Evolutionary conservation across 345 rosid genomes (phyloP).

Genomic region (Excoecaria cochinchinensis): DNA sequence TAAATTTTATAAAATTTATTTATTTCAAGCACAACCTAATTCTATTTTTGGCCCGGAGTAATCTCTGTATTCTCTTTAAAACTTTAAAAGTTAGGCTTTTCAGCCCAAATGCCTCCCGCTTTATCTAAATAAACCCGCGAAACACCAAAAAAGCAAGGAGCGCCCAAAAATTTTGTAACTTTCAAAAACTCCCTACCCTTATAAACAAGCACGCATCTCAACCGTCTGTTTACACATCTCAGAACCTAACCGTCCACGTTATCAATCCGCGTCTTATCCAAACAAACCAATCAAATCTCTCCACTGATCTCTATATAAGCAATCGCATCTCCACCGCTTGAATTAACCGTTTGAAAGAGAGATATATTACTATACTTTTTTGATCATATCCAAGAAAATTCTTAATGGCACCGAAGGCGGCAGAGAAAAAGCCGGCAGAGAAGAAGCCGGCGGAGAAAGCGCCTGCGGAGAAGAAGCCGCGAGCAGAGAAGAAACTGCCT

Average conservation of each 20-base stretch:
- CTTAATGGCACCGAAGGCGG: conserved; percentile 25
- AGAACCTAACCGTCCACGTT: conserved; percentile 18
- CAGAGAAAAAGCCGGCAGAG: conserved; percentile 25
- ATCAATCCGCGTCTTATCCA: conserved; percentile 2
- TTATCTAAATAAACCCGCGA: not conserved
- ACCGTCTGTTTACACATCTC: not conserved
- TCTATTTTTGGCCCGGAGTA: no score
- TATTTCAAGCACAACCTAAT: no score
- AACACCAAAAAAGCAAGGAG: not conserved
- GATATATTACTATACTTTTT: no score
- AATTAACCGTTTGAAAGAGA: no score
- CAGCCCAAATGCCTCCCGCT: no score
- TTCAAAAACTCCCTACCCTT: not conserved
- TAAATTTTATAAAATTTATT: no score
- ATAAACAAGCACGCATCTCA: not conserved
- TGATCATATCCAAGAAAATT: not conserved
- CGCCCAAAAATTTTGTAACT: not conserved
- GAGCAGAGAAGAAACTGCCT: conserved; percentile 28
- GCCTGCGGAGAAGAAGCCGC: conserved; percentile 25
- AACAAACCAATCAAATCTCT: conserved; percentile 11
- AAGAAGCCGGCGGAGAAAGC: conserved; percentile 26
- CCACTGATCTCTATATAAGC: conserved; percentile 5
- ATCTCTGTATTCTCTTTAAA: no score
- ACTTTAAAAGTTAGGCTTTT: no score
- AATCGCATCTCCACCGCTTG: not conserved